phyloP scores from a whole-genome alignment of 768 basidiomycete genomes.

The Macrolepiota fuliginosa region DNA sequence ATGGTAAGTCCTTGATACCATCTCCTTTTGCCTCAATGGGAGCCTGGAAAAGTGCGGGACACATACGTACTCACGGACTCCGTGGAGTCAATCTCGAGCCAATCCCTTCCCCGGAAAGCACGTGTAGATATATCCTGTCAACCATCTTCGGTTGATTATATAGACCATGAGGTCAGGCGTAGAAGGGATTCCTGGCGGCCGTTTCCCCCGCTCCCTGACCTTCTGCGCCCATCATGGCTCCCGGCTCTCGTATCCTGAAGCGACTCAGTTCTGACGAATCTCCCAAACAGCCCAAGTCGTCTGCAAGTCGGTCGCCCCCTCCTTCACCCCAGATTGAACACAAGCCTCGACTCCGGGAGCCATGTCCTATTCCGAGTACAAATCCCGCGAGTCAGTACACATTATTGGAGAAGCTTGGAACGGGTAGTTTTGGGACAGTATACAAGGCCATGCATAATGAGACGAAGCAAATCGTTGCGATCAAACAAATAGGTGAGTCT shows the following conservation, averaged over 20 bases:
- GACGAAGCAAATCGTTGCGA: slow-evolving; percentile 91
- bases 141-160: slow-evolving; percentile 18
- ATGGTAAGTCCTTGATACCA: slow-evolving; percentile 2
- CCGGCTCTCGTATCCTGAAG: slow-evolving; percentile 16
- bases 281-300: slow-evolving; percentile 37
- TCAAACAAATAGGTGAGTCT: slow-evolving; percentile 91
- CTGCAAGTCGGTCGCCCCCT: slow-evolving; percentile 44
- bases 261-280: slow-evolving; percentile 11
- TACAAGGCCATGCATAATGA: slow-evolving; percentile 98
- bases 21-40: neutral
- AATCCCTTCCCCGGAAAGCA: slow-evolving; percentile 4
- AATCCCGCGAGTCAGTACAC: slow-evolving; percentile 92
- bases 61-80: slow-evolving; percentile 1
- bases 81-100: slow-evolving; percentile 8
- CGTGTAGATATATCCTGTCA: slow-evolving; percentile 6
- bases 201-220: slow-evolving; percentile 10
- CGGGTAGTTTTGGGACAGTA: slow-evolving; percentile 94
- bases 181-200: slow-evolving; percentile 6
- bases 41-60: slow-evolving; percentile 1
- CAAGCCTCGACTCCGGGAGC: slow-evolving; percentile 45
- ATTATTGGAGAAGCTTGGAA: slow-evolving; percentile 93
- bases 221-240: slow-evolving; percentile 13
- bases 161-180: slow-evolving; percentile 23
- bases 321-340: slow-evolving; percentile 45
- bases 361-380: slow-evolving; percentile 67